Evolutionary conservation across 495 filamentous ascomycete species (phyloP).

Genomic region (Xylaria castorea): DNA sequence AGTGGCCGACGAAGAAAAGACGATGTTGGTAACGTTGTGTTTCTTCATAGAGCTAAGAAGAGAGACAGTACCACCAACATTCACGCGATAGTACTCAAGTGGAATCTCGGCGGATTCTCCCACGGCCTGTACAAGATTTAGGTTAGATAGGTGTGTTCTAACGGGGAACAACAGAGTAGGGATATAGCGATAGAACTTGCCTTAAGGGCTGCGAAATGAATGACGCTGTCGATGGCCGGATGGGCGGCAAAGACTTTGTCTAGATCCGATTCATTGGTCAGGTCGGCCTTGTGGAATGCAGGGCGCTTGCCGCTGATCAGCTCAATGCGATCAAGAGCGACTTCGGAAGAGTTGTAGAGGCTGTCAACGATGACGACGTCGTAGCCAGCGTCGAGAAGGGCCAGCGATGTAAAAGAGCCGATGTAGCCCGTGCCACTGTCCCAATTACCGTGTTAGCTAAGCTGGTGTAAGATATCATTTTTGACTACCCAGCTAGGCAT

Average conservation of each 20-base stretch:
- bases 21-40: slow-evolving; percentile 92
- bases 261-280: slow-evolving; percentile 82
- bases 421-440: slow-evolving; percentile 96
- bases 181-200: slow-evolving; percentile 53
- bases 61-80: slow-evolving; percentile 90
- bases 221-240: slow-evolving; percentile 94
- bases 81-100: slow-evolving; percentile 96
- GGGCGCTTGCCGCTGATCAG: slow-evolving; percentile 90
- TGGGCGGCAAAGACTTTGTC: slow-evolving; percentile 89
- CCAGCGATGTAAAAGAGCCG: slow-evolving; percentile 93
- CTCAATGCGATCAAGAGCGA: slow-evolving; percentile 90
- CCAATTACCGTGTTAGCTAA: slow-evolving; percentile 27
- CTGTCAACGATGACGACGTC: slow-evolving; percentile 95
- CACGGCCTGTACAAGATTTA: slow-evolving; percentile 68
- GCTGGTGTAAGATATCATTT: background rate
- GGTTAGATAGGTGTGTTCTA: slow-evolving; percentile 9
- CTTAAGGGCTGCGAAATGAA: slow-evolving; percentile 98
- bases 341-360: slow-evolving; percentile 92
- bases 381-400: slow-evolving; percentile 91
- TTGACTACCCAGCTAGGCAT: slow-evolving; percentile 10
- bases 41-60: slow-evolving; percentile 86
- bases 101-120: slow-evolving; percentile 96
- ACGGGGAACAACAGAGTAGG: slow-evolving; percentile 16
- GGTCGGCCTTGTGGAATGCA: slow-evolving; percentile 82
- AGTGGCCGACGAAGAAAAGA: slow-evolving; percentile 86